Evolutionary conservation across 345 rosid species (phyloP).

Genomic region (Dovyalis caffra): DNA sequence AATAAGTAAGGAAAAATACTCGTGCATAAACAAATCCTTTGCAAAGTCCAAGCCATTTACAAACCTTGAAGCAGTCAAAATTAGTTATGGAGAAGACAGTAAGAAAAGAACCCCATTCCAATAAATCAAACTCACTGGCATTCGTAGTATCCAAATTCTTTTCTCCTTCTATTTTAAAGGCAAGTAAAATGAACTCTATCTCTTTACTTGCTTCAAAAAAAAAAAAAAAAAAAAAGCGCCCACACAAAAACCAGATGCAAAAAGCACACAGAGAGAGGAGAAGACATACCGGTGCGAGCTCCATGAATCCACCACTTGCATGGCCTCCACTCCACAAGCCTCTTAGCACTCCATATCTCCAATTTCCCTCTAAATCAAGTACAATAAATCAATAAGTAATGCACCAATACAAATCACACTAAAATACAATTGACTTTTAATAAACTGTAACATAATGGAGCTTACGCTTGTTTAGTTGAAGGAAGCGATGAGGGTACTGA

Average conservation of each 20-base stretch:
- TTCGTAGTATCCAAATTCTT: background rate
- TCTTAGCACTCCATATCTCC: conserved; percentile 81
- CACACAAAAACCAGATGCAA: background rate
- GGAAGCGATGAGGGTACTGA: conserved; percentile 21
- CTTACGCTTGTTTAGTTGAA: conserved; percentile 31
- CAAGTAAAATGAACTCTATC: background rate
- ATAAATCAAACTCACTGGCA: background rate
- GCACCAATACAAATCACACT: background rate
- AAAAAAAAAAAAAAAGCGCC: background rate
- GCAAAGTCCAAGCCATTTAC: background rate
- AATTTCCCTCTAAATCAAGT: conserved; percentile 32
- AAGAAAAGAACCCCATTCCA: background rate
- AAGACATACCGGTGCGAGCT: conserved; percentile 48
- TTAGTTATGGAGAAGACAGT: background rate
- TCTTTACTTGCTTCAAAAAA: background rate
- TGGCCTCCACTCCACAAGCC: conserved; percentile 84
- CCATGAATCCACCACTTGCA: conserved; percentile 93
- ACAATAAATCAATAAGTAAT: background rate
- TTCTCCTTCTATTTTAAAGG: background rate
- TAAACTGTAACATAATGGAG: background rate
- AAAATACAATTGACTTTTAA: background rate
- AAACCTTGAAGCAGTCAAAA: background rate
- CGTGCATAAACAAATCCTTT: background rate
- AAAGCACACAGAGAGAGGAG: background rate
- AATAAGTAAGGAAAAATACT: background rate